phyloP scores from a whole-genome alignment of 2,329 filamentous ascomycete species.

The Colletotrichum incanum region DNA sequence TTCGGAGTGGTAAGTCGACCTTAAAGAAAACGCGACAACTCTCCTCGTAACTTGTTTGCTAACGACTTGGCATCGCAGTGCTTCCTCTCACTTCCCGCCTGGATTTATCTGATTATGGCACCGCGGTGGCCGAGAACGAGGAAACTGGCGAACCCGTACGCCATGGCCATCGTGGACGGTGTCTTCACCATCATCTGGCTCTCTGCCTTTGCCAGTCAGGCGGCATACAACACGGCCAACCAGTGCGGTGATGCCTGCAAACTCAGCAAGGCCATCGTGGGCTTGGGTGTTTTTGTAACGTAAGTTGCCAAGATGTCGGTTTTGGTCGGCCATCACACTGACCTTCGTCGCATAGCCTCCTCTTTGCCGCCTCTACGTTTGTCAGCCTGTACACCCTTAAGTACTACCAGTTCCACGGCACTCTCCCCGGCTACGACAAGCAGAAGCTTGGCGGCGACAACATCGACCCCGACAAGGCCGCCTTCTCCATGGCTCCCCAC shows the following conservation, averaged over 20 bases:
- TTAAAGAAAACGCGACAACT: constrained; percentile 3
- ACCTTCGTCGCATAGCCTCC: constrained; percentile 60
- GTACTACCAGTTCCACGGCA: constrained; percentile 75
- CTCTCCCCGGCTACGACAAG: constrained; percentile 73
- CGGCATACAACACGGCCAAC: constrained; percentile 72
- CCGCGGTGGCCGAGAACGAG: constrained; percentile 75
- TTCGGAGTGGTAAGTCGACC: constrained; percentile 71
- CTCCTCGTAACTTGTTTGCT: constrained; percentile 19
- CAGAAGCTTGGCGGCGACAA: constrained; percentile 61
- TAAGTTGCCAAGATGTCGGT: constrained; percentile 57
- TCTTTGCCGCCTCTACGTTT: constrained; percentile 68
- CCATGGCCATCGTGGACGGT: constrained; percentile 72
- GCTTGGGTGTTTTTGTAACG: constrained; percentile 74
- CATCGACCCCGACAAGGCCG: constrained; percentile 79
- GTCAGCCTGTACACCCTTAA: constrained; percentile 73
- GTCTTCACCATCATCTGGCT: constrained; percentile 75
- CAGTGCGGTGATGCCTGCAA: constrained; percentile 70
- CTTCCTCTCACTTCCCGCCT: constrained; percentile 75
- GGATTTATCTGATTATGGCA: constrained; percentile 77
- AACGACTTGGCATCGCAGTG: constrained; percentile 61
- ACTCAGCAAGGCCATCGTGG: constrained; percentile 76
- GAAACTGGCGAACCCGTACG: constrained; percentile 74
- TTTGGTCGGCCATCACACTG: constrained; percentile 31
- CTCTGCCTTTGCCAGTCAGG: constrained; percentile 77
- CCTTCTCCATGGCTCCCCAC: constrained; percentile 78